Conservation (phyloP, 1,284 basidiomycete species). For the Microbotryum lychnidis-dioicae region DNA sequence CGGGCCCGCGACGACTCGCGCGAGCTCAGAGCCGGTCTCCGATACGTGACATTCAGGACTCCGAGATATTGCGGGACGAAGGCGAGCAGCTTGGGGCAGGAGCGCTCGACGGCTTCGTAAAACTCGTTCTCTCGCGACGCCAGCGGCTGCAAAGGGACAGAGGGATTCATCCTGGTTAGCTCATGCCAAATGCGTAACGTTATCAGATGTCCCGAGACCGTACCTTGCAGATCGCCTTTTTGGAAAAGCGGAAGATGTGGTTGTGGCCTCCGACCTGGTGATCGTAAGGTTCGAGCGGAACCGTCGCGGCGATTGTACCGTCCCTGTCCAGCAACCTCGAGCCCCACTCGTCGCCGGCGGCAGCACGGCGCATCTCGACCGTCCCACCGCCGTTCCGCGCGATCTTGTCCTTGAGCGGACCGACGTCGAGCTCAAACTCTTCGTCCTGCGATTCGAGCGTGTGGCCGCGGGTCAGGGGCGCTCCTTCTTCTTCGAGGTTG, state of each 20-base stretch:
- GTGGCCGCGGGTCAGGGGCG: no score
- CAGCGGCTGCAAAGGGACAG: conserved; percentile 56
- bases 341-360: conserved; percentile 17
- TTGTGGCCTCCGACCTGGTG: conserved; percentile 98
- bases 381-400: conserved; percentile 18
- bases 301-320: conserved; percentile 50
- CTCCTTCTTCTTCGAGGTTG: conserved; percentile 2
- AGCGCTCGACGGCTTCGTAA: conserved; percentile 90
- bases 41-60: conserved; percentile 95
- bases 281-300: conserved; percentile 88
- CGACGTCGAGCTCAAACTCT: conserved; percentile 29
- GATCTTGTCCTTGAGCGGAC: conserved; percentile 19
- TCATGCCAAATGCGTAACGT: neutral
- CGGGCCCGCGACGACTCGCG: conserved; percentile 8
- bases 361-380: conserved; percentile 17
- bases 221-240: conserved; percentile 96
- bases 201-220: conserved; percentile 33
- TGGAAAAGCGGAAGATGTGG: conserved; percentile 96
- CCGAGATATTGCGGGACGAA: conserved; percentile 96
- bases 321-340: conserved; percentile 18
- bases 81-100: conserved; percentile 78
- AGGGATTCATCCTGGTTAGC: neutral
- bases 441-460: conserved; percentile 4
- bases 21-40: conserved; percentile 37
- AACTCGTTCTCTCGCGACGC: conserved; percentile 95